Conservation (phyloP, 1,284 basidiomycete genomes). For the Heterobasidion parviporum region DNA sequence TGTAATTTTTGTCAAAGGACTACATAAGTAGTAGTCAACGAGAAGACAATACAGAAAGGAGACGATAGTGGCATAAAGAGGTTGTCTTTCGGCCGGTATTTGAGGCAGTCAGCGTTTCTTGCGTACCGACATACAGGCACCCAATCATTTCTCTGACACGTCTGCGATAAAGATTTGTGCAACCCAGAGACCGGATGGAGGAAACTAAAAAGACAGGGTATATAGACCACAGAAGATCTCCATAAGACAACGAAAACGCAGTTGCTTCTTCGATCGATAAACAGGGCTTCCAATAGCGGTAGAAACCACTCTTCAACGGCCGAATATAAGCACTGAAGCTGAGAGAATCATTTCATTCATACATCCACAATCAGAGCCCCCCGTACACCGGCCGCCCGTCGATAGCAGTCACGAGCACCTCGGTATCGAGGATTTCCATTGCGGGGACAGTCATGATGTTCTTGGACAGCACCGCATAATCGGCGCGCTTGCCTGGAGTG, state of each 20-base stretch:
- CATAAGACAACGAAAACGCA: neutral
- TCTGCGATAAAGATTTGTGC: too few relatives aligned
- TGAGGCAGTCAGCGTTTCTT: too few relatives aligned
- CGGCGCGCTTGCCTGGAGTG: conserved; percentile 71
- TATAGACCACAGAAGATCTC: too few relatives aligned
- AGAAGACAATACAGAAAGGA: too few relatives aligned
- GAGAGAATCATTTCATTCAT: neutral
- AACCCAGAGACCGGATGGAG: neutral
- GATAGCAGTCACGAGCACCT: conserved; percentile 69
- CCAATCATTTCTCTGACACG: too few relatives aligned
- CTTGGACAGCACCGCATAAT: conserved; percentile 75
- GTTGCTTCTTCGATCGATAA: neutral
- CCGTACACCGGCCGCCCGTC: conserved; percentile 72
- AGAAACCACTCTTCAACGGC: conserved; percentile 3
- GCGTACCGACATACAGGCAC: too few relatives aligned
- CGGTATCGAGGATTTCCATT: conserved; percentile 57
- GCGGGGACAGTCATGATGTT: conserved; percentile 70
- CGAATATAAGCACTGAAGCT: conserved; percentile 1
- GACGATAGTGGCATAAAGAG: too few relatives aligned
- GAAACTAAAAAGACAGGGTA: neutral
- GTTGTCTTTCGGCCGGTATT: too few relatives aligned
- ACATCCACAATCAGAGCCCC: conserved; percentile 18
- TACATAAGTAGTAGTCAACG: too few relatives aligned
- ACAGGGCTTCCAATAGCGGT: neutral
- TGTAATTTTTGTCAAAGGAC: too few relatives aligned